phyloP scores from a whole-genome alignment of 192 early-diverging fungal genomes.

The Allomyces macrogynus region DNA sequence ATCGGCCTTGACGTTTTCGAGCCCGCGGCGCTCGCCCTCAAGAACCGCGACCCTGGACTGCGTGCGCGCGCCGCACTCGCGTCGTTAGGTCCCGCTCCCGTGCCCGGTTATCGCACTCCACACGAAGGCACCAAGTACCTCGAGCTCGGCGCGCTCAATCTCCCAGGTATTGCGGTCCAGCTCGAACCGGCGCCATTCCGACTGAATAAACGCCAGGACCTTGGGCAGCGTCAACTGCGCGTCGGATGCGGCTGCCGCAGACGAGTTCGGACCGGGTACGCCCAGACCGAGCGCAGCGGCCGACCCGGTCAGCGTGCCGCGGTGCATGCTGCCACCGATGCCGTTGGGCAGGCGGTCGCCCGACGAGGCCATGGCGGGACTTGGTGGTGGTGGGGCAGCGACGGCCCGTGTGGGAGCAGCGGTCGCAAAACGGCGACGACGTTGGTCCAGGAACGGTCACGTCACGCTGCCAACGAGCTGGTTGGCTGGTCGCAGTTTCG shows the following conservation, averaged over 20 bases:
- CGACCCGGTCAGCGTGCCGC: no score
- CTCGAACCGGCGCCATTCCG: conserved; percentile 33
- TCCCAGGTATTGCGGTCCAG: conserved; percentile 36
- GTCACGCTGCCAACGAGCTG: no score
- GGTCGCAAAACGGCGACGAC: no score
- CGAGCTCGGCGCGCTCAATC: conserved; percentile 26
- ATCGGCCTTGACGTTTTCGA: conserved; percentile 27
- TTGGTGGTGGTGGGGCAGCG: no score
- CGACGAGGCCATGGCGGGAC: no score
- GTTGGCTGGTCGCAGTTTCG: no score
- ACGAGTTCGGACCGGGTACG: neutral
- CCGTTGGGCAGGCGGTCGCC: no score
- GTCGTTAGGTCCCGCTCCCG: neutral
- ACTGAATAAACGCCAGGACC: conserved; percentile 32
- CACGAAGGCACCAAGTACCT: no score
- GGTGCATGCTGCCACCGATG: no score
- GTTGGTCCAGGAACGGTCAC: no score
- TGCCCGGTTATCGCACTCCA: no score
- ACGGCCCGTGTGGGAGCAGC: no score
- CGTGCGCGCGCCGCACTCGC: neutral
- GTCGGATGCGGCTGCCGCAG: neutral
- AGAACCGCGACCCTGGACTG: conserved; percentile 25
- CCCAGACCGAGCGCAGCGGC: neutral
- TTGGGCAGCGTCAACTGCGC: conserved; percentile 10
- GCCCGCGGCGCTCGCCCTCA: conserved; percentile 21